These are phyloP conservation scores for Boechera retrofracta DNA, from an alignment of 345 rosid genomes.

Conservation along the genomic window DNA sequence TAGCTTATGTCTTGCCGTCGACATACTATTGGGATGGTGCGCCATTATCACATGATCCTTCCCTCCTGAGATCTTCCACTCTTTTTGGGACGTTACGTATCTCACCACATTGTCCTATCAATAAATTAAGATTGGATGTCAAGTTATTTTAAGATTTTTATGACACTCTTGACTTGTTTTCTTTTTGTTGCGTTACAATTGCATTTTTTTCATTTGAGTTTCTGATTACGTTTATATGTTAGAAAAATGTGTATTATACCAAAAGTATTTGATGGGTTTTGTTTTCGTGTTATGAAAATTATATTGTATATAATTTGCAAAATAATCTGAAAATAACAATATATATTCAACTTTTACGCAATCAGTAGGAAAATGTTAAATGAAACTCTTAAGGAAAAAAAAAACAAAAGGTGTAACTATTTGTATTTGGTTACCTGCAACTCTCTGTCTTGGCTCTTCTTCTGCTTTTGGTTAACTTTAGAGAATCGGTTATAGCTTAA, in stretches of 20 bases:
- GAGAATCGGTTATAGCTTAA: conserved; percentile 79
- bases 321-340: too few relatives aligned
- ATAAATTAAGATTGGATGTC: neutral
- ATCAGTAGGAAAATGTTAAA: neutral
- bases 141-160: neutral
- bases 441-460: conserved; percentile 61
- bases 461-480: conserved; percentile 63
- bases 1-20: conserved; percentile 73
- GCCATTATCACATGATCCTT: conserved; percentile 80
- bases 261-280: neutral
- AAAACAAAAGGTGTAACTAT: neutral
- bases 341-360: conserved; percentile 3
- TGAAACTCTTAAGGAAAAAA: neutral
- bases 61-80: conserved; percentile 87
- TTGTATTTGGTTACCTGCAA: conserved; percentile 39
- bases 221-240: neutral
- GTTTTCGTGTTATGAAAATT: too few relatives aligned
- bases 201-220: too few relatives aligned
- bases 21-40: conserved; percentile 97
- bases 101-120: conserved; percentile 68
- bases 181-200: neutral
- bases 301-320: too few relatives aligned
- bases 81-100: conserved; percentile 59
- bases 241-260: neutral
- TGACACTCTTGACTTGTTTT: neutral